These are phyloP conservation scores for Pichia sp. DNA, from an alignment of 1,139 yeast genomes.

Conservation along the genomic window DNA sequence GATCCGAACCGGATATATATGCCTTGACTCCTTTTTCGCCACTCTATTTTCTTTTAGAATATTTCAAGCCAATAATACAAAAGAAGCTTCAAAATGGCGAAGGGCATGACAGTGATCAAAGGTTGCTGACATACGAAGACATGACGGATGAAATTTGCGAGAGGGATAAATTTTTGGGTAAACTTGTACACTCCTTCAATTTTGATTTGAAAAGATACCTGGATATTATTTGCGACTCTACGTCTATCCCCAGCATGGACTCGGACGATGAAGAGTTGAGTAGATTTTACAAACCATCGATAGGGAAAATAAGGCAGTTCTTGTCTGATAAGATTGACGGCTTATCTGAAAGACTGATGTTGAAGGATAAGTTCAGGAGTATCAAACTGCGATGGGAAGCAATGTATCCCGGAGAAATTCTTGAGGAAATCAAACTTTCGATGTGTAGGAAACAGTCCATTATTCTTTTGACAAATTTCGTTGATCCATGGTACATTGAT, in stretches of 20 bases:
- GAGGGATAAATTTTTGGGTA: constrained; percentile 29
- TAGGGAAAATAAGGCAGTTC: constrained; percentile 33
- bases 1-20: constrained; percentile 36
- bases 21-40: constrained; percentile 43
- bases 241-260: constrained; percentile 14
- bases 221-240: constrained; percentile 38
- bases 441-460: constrained; percentile 22
- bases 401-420: constrained; percentile 11
- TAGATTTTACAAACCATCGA: constrained; percentile 47
- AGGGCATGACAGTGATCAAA: constrained; percentile 17
- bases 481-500: constrained; percentile 22
- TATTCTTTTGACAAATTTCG: constrained; percentile 25
- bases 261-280: constrained; percentile 37
- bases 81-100: constrained; percentile 18
- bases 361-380: constrained; percentile 14
- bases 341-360: constrained; percentile 31
- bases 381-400: constrained; percentile 16
- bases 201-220: constrained; percentile 30
- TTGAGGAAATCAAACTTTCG: constrained; percentile 12
- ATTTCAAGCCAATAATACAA: constrained; percentile 34
- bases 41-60: constrained; percentile 39
- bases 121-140: constrained; percentile 47
- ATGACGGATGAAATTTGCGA: constrained; percentile 41
- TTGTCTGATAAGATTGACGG: constrained; percentile 34
- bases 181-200: constrained; percentile 28